phyloP scores from a whole-genome alignment of 352 stramenopile genomes.

The Pythium insidiosum region DNA sequence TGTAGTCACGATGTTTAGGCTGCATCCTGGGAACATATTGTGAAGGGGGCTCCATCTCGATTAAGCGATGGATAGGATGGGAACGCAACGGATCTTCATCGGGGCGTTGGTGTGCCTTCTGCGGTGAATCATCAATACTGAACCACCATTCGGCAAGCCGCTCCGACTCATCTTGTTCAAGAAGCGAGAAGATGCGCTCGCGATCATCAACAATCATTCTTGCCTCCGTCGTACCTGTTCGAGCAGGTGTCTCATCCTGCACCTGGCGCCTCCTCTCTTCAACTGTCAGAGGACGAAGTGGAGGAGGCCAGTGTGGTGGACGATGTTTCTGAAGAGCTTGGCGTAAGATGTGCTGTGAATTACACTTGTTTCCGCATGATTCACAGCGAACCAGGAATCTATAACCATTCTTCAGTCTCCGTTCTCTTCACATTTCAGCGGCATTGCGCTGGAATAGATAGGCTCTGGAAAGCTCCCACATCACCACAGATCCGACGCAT shows the following conservation, averaged over 20 bases:
- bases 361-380: neutral
- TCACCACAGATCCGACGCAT: too few relatives aligned
- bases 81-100: neutral
- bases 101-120: neutral
- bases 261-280: neutral
- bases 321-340: neutral
- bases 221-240: neutral
- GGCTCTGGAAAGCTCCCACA: too few relatives aligned
- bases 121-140: neutral
- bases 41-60: constrained; percentile 4
- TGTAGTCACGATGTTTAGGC: neutral
- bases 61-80: constrained; percentile 2
- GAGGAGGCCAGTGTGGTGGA: constrained; percentile 9
- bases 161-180: neutral
- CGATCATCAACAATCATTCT: neutral
- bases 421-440: too few relatives aligned
- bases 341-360: constrained; percentile 6
- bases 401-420: too few relatives aligned
- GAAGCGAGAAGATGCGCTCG: neutral
- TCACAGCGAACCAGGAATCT: neutral
- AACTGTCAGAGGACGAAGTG: neutral
- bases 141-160: neutral
- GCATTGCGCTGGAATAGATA: too few relatives aligned
- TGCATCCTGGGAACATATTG: neutral
- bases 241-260: neutral